phyloP scores from a whole-genome alignment of 2,329 filamentous ascomycete genomes.

The Sporothrix curviconia region DNA sequence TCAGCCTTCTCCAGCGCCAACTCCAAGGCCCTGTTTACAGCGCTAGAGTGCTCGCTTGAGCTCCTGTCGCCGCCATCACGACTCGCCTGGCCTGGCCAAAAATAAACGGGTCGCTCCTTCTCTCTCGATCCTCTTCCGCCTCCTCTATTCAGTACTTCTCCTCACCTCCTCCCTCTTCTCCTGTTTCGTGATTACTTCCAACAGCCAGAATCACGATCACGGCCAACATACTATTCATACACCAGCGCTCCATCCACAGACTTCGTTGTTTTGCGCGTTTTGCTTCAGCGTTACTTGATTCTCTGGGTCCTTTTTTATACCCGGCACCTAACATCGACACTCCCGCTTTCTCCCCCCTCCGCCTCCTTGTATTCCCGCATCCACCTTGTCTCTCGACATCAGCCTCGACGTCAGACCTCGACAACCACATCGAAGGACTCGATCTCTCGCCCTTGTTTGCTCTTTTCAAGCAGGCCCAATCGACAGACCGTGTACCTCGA shows the following conservation, averaged over 20 bases:
- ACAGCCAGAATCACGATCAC: too few relatives aligned
- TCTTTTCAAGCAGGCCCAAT: too few relatives aligned
- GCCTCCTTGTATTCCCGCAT: background rate
- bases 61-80: background rate
- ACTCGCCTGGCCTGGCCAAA: slow-evolving; percentile 1
- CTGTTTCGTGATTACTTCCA: background rate
- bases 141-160: background rate
- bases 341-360: background rate
- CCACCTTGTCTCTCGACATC: background rate
- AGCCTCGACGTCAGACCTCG: too few relatives aligned
- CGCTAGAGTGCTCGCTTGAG: background rate
- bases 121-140: background rate
- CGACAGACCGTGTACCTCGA: background rate
- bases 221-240: too few relatives aligned
- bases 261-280: too few relatives aligned
- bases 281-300: too few relatives aligned
- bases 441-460: too few relatives aligned
- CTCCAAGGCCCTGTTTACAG: background rate
- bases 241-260: too few relatives aligned
- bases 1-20: background rate
- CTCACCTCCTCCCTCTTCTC: background rate
- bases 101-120: slow-evolving; percentile 6
- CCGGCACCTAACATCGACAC: too few relatives aligned
- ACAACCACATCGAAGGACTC: too few relatives aligned
- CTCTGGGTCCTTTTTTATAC: too few relatives aligned